Conservation (phyloP, 257 asterid genomes). For the Ligustrum vulgare region DNA sequence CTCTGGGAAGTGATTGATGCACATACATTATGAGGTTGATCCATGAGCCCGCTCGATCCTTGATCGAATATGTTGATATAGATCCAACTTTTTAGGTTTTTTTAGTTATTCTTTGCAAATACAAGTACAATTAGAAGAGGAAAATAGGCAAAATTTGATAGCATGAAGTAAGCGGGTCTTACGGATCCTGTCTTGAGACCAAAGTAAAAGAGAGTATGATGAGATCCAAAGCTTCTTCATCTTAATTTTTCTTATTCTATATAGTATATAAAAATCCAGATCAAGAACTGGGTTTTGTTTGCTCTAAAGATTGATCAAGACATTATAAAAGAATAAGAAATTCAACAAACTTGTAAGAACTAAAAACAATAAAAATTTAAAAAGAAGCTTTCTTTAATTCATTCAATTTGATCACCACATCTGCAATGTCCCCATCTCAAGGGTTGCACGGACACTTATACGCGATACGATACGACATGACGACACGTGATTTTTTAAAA, state of each 20-base stretch:
- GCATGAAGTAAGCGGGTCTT: conserved; percentile 34
- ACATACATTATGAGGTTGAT: no score
- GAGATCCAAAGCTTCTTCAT: conserved; percentile 35
- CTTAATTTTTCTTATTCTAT: conserved; percentile 1
- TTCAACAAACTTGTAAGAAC: neutral
- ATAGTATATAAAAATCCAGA: conserved; percentile 9
- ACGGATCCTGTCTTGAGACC: conserved; percentile 54
- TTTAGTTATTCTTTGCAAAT: neutral
- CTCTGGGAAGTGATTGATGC: no score
- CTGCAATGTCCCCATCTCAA: conserved; percentile 31
- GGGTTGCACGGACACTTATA: no score
- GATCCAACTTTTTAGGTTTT: neutral
- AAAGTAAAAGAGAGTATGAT: conserved; percentile 14
- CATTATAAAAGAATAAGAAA: neutral
- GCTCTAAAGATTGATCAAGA: conserved; percentile 7
- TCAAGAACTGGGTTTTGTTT: conserved; percentile 12
- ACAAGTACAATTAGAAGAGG: neutral
- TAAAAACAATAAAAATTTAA: conserved; percentile 10
- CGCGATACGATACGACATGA: no score
- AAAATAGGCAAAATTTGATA: neutral
- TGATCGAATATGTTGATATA: no score
- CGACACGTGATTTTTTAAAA: no score
- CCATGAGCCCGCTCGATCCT: no score
- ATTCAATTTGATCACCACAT: conserved; percentile 20
- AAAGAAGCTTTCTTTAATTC: conserved; percentile 32